These are phyloP conservation scores for Phytophthora crassamura DNA, from an alignment of 352 stramenopile genomes.

Conservation along the genomic window DNA sequence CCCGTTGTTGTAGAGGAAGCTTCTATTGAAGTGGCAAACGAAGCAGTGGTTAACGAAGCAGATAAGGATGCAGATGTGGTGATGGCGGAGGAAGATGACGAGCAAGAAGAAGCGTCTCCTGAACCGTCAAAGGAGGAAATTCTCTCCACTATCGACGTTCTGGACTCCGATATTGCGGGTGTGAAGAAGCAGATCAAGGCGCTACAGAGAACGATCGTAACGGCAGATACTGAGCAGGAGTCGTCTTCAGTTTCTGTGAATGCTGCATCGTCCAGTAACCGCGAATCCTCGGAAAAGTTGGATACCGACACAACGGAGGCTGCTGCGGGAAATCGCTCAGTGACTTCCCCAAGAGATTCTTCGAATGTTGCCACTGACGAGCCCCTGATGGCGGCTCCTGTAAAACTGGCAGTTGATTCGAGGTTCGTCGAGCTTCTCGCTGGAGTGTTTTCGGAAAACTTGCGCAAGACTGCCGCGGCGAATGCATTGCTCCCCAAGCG, in stretches of 20 bases:
- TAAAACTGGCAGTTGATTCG: constrained; percentile 69
- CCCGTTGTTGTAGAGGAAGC: background rate
- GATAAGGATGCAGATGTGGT: constrained; percentile 6
- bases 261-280: constrained; percentile 36
- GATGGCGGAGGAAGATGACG: constrained; percentile 8
- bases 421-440: constrained; percentile 70
- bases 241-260: constrained; percentile 47
- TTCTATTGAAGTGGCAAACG: background rate
- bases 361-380: constrained; percentile 4
- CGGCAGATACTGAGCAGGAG: constrained; percentile 62
- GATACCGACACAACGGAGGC: constrained; percentile 1
- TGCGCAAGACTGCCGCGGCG: constrained; percentile 50
- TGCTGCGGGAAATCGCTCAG: background rate
- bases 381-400: constrained; percentile 19
- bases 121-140: constrained; percentile 81
- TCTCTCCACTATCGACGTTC: constrained; percentile 74
- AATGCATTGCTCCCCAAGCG: constrained; percentile 69
- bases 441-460: constrained; percentile 72
- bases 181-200: constrained; percentile 78
- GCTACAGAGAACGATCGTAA: constrained; percentile 53
- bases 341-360: constrained; percentile 10
- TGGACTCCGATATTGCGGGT: constrained; percentile 74
- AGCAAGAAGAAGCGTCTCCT: constrained; percentile 8
- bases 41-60: constrained; percentile 5
- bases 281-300: constrained; percentile 6